These are phyloP conservation scores for Hymenoscyphus linearis DNA, from an alignment of 2,329 filamentous ascomycete genomes.

Conservation along the genomic window DNA sequence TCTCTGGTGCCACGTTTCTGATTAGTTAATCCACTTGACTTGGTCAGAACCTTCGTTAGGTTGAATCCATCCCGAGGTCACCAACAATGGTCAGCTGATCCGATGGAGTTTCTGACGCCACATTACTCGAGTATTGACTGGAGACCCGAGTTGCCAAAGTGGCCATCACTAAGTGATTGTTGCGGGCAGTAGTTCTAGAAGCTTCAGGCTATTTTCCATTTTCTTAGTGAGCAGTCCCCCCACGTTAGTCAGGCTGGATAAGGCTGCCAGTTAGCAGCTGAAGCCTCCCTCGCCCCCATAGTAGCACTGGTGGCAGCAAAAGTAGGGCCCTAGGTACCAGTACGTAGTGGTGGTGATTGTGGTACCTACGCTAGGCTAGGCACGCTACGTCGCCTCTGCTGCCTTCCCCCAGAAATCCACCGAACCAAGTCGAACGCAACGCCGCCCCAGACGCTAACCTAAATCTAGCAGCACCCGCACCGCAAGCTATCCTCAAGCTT, in stretches of 20 bases:
- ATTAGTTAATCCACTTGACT: not conserved
- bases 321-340: not conserved
- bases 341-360: not conserved
- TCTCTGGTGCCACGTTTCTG: not conserved
- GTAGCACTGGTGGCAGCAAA: not conserved
- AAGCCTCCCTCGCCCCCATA: too few relatives aligned
- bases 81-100: not conserved
- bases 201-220: not conserved
- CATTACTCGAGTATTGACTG: not conserved
- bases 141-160: not conserved
- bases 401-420: not conserved
- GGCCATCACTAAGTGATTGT: not conserved
- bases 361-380: too few relatives aligned
- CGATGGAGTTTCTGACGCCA: not conserved
- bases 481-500: slow-evolving; percentile 14
- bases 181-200: not conserved
- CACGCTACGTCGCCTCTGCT: not conserved
- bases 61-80: not conserved
- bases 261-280: not conserved
- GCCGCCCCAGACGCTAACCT: not conserved
- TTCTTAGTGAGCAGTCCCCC: not conserved
- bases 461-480: not conserved
- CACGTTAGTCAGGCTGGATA: not conserved
- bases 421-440: slow-evolving; percentile 3
- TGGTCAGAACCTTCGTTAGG: not conserved